phyloP scores from a whole-genome alignment of 352 stramenopile genomes.

The Pythium grandisporangium region DNA sequence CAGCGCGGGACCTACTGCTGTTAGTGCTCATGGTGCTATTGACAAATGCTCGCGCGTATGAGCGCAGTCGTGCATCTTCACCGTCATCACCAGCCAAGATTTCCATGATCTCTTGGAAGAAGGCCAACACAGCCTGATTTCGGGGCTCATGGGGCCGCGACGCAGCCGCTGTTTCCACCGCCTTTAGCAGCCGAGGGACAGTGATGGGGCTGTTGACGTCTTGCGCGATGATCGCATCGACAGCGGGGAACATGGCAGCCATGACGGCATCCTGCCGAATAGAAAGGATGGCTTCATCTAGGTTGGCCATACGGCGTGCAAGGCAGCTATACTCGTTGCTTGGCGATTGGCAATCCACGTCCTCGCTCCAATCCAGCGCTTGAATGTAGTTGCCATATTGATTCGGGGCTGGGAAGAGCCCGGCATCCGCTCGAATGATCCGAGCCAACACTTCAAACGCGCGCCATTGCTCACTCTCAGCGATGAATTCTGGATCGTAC shows the following conservation, averaged over 20 bases:
- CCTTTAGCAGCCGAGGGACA: slow-evolving; percentile 23
- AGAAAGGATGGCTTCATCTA: slow-evolving; percentile 25
- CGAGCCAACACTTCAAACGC: slow-evolving; percentile 29
- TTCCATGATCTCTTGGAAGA: slow-evolving; percentile 21
- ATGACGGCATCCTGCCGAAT: slow-evolving; percentile 28
- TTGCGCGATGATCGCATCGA: slow-evolving; percentile 45
- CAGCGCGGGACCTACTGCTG: too few relatives aligned
- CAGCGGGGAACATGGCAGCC: slow-evolving; percentile 27
- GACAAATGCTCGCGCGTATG: too few relatives aligned
- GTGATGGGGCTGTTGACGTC: slow-evolving; percentile 36
- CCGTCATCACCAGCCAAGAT: slow-evolving; percentile 15
- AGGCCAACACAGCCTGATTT: slow-evolving; percentile 20
- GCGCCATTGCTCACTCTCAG: slow-evolving; percentile 21
- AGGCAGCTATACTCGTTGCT: slow-evolving; percentile 52
- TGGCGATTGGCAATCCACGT: slow-evolving; percentile 29
- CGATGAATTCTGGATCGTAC: slow-evolving; percentile 26
- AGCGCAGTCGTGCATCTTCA: slow-evolving; percentile 28
- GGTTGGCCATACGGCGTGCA: slow-evolving; percentile 32
- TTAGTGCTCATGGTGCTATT: too few relatives aligned
- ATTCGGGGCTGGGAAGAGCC: slow-evolving; percentile 36
- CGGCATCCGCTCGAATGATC: slow-evolving; percentile 30
- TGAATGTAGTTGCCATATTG: slow-evolving; percentile 46
- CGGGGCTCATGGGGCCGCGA: slow-evolving; percentile 9
- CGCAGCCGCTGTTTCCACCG: slow-evolving; percentile 17
- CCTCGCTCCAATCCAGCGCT: too few relatives aligned